Base-by-base conservation (phyloP, 441 rosid genomes). In the Gossypium davidsonii region DNA sequence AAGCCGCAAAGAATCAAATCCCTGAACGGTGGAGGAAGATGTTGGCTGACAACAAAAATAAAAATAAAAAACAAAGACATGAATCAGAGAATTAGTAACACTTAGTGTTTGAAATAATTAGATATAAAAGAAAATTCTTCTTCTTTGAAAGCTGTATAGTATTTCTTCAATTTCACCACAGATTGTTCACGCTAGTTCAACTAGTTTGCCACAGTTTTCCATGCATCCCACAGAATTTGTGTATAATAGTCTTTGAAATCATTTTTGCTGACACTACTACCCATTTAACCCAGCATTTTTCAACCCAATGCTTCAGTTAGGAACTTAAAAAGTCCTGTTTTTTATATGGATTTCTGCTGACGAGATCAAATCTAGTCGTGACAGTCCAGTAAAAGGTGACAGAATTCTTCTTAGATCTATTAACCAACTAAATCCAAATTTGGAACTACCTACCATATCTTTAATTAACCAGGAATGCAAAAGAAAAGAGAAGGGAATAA, bases 1-100 rank as follows among this genome's bases (percentile, higher is more conserved):
- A 83, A 94, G 86, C 69, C 83, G 88, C 72, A 94, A 84, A 77
- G 86, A 84, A 63, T 82, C 83, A 76, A 92, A 94, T 67, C 89
- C 83, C 82, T 81, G 77, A 74, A 84, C 85, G 2, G 72, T 66
- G 31, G 79, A 76, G 55, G 90, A 85, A 60, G 88, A 79, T 11
- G 76, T 66, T n/a, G 85, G 71, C 95, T 90, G 79, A 70, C 79
- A 66, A 72, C 37, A 37, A 64, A 28, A 44, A 53, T 3, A 3
- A 6, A 64, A 71, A 39, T 31, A 71, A 15, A 73, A 63, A 73
- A 59, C 44, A 66, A 1, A 69, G 25, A 15, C 48, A 31, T 12
- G 28, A 39, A 51, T 71, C 64, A 68, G 21, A 39, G 37, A 60
- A 15, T 28, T 66, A 51, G 34, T 44, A 25, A 72, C 20, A 51